phyloP scores from a whole-genome alignment of 1,139 yeast species.

The Williopsis jadinii region DNA sequence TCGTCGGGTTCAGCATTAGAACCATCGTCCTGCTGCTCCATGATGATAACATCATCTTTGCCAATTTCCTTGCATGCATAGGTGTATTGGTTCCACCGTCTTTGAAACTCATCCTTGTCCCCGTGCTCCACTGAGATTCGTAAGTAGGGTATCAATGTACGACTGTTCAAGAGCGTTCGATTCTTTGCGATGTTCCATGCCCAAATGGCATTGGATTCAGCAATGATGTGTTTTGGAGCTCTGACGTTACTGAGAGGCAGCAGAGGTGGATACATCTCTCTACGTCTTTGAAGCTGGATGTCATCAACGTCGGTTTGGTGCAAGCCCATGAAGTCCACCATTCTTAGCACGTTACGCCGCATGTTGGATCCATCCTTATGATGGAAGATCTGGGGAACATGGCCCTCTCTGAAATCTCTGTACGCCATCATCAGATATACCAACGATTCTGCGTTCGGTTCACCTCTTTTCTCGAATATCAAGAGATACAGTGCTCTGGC shows the following conservation, averaged over 20 bases:
- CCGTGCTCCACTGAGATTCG: conserved; percentile 46
- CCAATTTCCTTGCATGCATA: conserved; percentile 27
- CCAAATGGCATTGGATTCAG: conserved; percentile 79
- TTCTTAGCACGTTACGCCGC: conserved; percentile 37
- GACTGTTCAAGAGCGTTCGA: conserved; percentile 37
- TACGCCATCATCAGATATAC: conserved; percentile 53
- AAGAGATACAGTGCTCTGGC: conserved; percentile 66
- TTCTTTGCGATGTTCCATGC: conserved; percentile 39
- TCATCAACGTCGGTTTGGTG: conserved; percentile 21
- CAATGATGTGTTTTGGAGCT: conserved; percentile 40
- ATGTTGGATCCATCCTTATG: conserved; percentile 41
- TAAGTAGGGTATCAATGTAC: conserved; percentile 45
- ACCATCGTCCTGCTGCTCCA: conserved; percentile 1
- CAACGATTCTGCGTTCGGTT: conserved; percentile 38
- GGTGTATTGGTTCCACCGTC: conserved; percentile 44
- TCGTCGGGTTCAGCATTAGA: conserved; percentile 4
- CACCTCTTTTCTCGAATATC: conserved; percentile 36
- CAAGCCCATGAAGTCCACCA: conserved; percentile 27
- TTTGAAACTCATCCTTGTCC: conserved; percentile 38
- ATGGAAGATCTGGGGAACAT: conserved; percentile 34
- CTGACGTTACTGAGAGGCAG: conserved; percentile 48
- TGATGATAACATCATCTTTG: conserved; percentile 4
- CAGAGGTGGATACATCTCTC: conserved; percentile 46
- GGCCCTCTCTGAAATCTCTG: conserved; percentile 32
- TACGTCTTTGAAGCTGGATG: conserved; percentile 20